Evolutionary conservation across 805 yeast genomes (phyloP), one percentile per base, ranked within the genome.

Genomic region (Myxozyma kluyveri): DNA sequence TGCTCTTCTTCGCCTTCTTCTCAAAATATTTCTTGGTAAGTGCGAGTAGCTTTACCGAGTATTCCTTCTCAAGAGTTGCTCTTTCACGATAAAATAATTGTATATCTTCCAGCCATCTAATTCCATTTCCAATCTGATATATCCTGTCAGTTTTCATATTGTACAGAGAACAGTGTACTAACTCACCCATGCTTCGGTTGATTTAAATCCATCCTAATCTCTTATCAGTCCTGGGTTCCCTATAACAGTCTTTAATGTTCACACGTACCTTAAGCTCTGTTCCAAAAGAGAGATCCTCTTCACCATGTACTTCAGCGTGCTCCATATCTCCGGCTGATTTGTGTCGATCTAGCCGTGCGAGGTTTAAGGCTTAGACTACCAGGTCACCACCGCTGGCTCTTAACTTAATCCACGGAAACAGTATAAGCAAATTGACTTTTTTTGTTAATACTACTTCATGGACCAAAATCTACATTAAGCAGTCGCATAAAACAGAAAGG

Each of bases 81-180:
- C 98, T 74, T 68, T 89, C 96, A 33, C 80, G 77, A 69, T 90
- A 93, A 67, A 91, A 93, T 39, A 76, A 76, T 63, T 87, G 95
- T 7, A 93, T 72, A 60, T 91, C 98, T 0, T 73, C 68, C 9
- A 91, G 71, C 86, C 93, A 90, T 40, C 75, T 75, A 46, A 86
- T 69, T 38, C 93, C 89, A 50, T 82, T 80, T 45, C 73, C 70
- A 45, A 67, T 55, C 70, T 65, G 40, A 27, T 9, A 19, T 19
- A 38, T n/a, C n/a, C n/a, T 35, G 24, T 27, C 42, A 26, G 38
- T 37, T 32, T 41, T 32, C 33, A 18, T 32, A 33, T 21, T 17
- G 17, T 31, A 24, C 21, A 49, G 12, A n/a, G 27, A 22, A 21
- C 14, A 14, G 4, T n/a, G 17, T 26, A 26, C 12, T 17, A 14